A percentile compares a stretch with the other conserved stretches of the same genome.
Conservation (phyloP, 2,329 filamentous ascomycete species). For the Neopestalotiopsis rosae region DNA sequence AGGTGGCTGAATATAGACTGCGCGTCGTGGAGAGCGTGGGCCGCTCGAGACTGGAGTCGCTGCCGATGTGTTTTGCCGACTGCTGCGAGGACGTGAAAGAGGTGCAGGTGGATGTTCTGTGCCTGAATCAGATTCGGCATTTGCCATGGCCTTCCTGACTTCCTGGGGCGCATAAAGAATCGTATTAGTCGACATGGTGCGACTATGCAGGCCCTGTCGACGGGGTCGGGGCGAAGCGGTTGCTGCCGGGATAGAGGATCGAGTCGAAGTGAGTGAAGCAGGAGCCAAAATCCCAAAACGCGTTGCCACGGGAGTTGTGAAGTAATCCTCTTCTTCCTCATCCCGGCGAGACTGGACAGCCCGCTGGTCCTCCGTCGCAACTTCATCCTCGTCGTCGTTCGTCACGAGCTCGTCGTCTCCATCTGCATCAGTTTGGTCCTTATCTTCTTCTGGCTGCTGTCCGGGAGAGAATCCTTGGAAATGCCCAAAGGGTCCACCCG, state of each 20-base stretch:
- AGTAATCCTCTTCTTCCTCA: slow-evolving; percentile 56
- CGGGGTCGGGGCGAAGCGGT: slow-evolving; percentile 39
- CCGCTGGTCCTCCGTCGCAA: slow-evolving; percentile 42
- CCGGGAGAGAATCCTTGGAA: slow-evolving; percentile 47
- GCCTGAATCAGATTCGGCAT: slow-evolving; percentile 46
- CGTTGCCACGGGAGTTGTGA: slow-evolving; percentile 54
- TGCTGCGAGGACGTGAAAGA: slow-evolving; percentile 42
- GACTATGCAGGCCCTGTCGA: slow-evolving; percentile 61
- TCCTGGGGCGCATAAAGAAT: slow-evolving; percentile 80
- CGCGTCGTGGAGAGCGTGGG: slow-evolving; percentile 55
- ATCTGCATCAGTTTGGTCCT: slow-evolving; percentile 79
- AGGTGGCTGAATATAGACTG: slow-evolving; percentile 47
- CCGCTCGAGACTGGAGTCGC: slow-evolving; percentile 43
- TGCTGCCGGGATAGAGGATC: slow-evolving; percentile 28
- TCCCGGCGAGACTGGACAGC: slow-evolving; percentile 31
- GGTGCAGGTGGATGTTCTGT: slow-evolving; percentile 30
- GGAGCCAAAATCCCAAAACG: slow-evolving; percentile 42
- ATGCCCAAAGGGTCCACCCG: slow-evolving; percentile 31
- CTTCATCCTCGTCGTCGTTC: slow-evolving; percentile 72
- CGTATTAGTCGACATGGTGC: slow-evolving; percentile 81
- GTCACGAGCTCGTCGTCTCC: slow-evolving; percentile 90
- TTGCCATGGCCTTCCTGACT: slow-evolving; percentile 37
- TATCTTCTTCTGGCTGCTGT: slow-evolving; percentile 51
- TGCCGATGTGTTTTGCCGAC: slow-evolving; percentile 40
- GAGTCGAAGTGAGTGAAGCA: slow-evolving; percentile 36